Evolutionary conservation across 805 yeast species (phyloP).

Genomic region (Cyberlindnera bimundalis): DNA sequence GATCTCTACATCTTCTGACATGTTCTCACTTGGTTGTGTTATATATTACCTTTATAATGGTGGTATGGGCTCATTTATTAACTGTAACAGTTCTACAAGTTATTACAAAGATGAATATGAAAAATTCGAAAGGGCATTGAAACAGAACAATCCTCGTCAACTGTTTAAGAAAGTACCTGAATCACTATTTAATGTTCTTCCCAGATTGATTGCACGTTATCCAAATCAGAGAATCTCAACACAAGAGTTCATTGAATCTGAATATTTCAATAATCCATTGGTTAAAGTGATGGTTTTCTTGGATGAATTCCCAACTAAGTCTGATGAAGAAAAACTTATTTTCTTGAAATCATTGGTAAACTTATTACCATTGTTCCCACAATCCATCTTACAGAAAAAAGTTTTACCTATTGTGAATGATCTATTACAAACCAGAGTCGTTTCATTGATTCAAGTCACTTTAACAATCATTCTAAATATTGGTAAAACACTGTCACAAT

Average conservation of each 20-base stretch:
- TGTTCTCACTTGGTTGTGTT: constrained; percentile 79
- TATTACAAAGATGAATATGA: constrained; percentile 58
- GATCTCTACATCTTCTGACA: constrained; percentile 67
- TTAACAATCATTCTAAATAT: constrained; percentile 57
- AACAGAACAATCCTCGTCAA: constrained; percentile 35
- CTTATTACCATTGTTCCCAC: constrained; percentile 57
- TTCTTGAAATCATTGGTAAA: constrained; percentile 64
- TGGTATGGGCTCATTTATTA: constrained; percentile 45
- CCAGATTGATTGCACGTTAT: constrained; percentile 52
- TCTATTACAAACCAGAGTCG: constrained; percentile 40
- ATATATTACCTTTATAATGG: constrained; percentile 64
- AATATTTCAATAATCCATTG: constrained; percentile 77
- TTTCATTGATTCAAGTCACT: constrained; percentile 41
- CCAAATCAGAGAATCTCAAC: constrained; percentile 57
- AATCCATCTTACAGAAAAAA: constrained; percentile 42
- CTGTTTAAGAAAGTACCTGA: constrained; percentile 59
- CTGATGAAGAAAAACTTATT: constrained; percentile 59
- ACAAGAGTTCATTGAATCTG: constrained; percentile 65
- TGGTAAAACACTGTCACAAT: constrained; percentile 64
- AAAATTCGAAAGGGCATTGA: constrained; percentile 45
- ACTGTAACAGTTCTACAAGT: constrained; percentile 50
- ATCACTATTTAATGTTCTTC: constrained; percentile 43
- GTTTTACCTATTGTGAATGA: constrained; percentile 67
- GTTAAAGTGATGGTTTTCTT: constrained; percentile 76
- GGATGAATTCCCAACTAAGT: constrained; percentile 78